A percentile compares a stretch with the other conserved stretches of the same genome.
phyloP scores from a whole-genome alignment of 2,329 filamentous ascomycete genomes.

The Endoconidiophora laricicola region DNA sequence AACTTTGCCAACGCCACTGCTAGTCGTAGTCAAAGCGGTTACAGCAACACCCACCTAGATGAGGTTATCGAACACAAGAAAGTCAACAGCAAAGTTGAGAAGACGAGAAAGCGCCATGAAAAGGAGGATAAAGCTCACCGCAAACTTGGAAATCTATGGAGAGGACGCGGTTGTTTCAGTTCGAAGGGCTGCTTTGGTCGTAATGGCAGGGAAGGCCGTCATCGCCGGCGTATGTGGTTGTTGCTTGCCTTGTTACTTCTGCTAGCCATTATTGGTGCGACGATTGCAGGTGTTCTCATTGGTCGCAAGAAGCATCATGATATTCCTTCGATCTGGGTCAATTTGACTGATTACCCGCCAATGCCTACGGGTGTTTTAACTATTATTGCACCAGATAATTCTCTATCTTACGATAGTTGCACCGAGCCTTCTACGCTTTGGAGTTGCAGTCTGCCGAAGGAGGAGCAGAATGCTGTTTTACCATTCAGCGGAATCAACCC shows the following conservation, averaged over 20 bases:
- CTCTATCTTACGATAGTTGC: conserved; percentile 48
- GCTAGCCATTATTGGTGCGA: conserved; percentile 33
- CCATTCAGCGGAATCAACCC: conserved; percentile 54
- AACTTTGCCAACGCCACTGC: no score
- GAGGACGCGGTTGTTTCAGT: conserved; percentile 38
- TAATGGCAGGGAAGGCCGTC: conserved; percentile 37
- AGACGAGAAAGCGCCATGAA: conserved; percentile 37
- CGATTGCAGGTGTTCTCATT: conserved; percentile 36
- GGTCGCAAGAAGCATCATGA: background rate
- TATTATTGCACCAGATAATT: conserved; percentile 55
- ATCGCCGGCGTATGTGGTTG: conserved; percentile 42
- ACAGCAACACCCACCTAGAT: no score
- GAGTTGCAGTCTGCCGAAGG: conserved; percentile 74
- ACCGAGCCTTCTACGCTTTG: conserved; percentile 58
- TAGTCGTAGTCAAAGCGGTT: no score
- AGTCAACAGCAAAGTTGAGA: conserved; percentile 2
- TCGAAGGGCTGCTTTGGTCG: conserved; percentile 49
- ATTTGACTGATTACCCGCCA: conserved; percentile 70
- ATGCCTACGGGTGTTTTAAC: conserved; percentile 74
- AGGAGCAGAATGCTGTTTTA: conserved; percentile 46
- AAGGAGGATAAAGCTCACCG: conserved; percentile 41
- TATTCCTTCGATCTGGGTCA: conserved; percentile 49
- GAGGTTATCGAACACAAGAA: conserved; percentile 22
- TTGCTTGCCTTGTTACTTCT: conserved; percentile 40
- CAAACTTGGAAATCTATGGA: conserved; percentile 34